Conservation (phyloP, 148 eudicot genomes). For the Cornus florida region DNA sequence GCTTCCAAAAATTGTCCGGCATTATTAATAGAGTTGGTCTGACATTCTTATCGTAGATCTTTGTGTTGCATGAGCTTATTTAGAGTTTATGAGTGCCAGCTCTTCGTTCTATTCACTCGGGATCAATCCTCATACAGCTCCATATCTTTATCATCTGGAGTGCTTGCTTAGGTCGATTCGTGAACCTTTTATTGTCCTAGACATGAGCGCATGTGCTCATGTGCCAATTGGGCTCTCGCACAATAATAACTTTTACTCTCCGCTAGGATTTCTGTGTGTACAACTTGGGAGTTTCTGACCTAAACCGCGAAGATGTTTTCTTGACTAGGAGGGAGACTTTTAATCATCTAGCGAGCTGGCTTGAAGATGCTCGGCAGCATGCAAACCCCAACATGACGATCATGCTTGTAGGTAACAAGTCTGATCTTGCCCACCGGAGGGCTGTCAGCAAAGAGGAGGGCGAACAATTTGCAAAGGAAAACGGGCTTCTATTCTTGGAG, state of each 20-base stretch:
- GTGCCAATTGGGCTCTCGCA: not conserved
- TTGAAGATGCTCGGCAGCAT: conserved; percentile 82
- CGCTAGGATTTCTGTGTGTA: not conserved
- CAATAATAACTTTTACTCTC: not conserved
- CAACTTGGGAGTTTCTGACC: not conserved
- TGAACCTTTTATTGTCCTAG: not conserved
- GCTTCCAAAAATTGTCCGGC: too few relatives aligned
- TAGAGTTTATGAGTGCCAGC: too few relatives aligned
- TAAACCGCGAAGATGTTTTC: not conserved
- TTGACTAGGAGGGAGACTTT: conserved; percentile 67
- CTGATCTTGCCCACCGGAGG: conserved; percentile 72
- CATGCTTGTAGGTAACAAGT: conserved; percentile 73
- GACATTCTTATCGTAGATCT: not conserved
- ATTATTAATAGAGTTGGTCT: too few relatives aligned
- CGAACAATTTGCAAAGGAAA: conserved; percentile 79
- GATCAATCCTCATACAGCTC: too few relatives aligned
- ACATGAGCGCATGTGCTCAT: not conserved
- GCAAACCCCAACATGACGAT: conserved; percentile 79
- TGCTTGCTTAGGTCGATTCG: not conserved
- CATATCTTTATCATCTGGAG: not conserved
- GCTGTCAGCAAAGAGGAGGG: conserved; percentile 90
- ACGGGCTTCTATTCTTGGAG: conserved; percentile 71
- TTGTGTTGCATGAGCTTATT: not conserved
- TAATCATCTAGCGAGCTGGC: conserved; percentile 75
- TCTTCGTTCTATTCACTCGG: not conserved